A percentile compares a stretch with the other conserved stretches of the same genome.
Evolutionary conservation across 768 basidiomycete genomes (phyloP).

Genomic region (Amanita muscaria): DNA sequence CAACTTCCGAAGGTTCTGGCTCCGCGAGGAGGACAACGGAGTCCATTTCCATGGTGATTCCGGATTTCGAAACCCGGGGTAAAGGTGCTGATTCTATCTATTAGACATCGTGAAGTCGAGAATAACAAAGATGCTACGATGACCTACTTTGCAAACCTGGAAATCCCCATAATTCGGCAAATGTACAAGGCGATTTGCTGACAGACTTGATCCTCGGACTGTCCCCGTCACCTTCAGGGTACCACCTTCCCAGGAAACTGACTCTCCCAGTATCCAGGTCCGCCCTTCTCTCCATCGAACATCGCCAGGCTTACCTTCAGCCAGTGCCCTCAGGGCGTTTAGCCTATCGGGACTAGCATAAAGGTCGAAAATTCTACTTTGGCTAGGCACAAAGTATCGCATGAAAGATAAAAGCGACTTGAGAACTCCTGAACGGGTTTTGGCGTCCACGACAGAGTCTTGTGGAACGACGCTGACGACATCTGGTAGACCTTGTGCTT

Average conservation of each 20-base stretch:
- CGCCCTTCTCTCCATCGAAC: constrained; percentile 81
- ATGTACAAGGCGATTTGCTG: constrained; percentile 80
- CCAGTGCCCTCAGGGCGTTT: constrained; percentile 66
- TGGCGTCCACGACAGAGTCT: constrained; percentile 42
- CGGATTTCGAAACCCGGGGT: constrained; percentile 27
- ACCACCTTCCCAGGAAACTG: constrained; percentile 52
- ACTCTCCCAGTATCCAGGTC: constrained; percentile 62
- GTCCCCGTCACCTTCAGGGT: constrained; percentile 72
- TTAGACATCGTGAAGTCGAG: neutral
- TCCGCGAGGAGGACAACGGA: constrained; percentile 57
- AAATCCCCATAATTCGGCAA: constrained; percentile 85
- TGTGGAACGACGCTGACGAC: constrained; percentile 69
- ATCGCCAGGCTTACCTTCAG: constrained; percentile 76
- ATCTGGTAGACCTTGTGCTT: constrained; percentile 85
- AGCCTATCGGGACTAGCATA: constrained; percentile 53
- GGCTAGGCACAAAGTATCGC: constrained; percentile 86
- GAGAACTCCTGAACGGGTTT: constrained; percentile 57
- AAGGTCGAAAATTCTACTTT: constrained; percentile 70
- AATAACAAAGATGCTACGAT: neutral
- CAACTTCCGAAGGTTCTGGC: constrained; percentile 55
- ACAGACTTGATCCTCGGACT: constrained; percentile 70
- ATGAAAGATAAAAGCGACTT: constrained; percentile 93
- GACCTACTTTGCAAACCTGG: constrained; percentile 65
- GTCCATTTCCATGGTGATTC: constrained; percentile 59
- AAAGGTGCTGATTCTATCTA: constrained; percentile 68